A percentile compares a stretch with the other conserved stretches of the same genome.
Conservation (phyloP, 345 rosid genomes). For the Eucalyptus melliodora region DNA sequence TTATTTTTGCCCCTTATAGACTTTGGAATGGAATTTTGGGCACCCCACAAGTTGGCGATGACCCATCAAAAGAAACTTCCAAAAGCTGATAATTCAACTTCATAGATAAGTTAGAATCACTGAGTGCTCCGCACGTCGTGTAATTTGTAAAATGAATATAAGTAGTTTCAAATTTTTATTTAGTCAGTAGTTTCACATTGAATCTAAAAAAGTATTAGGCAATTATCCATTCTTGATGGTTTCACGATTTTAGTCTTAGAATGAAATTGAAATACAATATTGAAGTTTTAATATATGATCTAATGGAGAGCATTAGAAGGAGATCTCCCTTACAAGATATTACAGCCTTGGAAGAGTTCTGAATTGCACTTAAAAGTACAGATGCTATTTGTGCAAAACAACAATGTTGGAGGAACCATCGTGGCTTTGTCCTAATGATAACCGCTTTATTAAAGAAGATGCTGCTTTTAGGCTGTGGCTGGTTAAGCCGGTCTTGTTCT, state of each 20-base stretch:
- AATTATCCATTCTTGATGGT: neutral
- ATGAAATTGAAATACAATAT: neutral
- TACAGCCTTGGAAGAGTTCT: neutral
- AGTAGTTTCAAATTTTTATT: neutral
- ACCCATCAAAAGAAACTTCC: neutral
- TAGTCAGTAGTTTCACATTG: neutral
- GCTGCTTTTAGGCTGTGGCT: neutral
- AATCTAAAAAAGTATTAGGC: neutral
- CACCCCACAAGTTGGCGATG: neutral
- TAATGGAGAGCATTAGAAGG: neutral
- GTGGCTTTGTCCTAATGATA: neutral
- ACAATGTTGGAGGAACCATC: neutral
- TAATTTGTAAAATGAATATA: neutral
- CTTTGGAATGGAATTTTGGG: neutral
- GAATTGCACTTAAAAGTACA: neutral
- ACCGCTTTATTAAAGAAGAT: neutral
- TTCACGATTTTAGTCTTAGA: neutral
- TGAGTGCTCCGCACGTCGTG: neutral
- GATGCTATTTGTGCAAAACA: neutral
- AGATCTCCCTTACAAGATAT: neutral
- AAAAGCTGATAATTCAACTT: neutral
- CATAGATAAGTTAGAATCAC: neutral
- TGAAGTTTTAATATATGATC: neutral
- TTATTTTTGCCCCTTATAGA: neutral
- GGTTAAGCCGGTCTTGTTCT: neutral